Base-by-base conservation (phyloP, 1,139 yeast genomes). In the Candida sojae region DNA sequence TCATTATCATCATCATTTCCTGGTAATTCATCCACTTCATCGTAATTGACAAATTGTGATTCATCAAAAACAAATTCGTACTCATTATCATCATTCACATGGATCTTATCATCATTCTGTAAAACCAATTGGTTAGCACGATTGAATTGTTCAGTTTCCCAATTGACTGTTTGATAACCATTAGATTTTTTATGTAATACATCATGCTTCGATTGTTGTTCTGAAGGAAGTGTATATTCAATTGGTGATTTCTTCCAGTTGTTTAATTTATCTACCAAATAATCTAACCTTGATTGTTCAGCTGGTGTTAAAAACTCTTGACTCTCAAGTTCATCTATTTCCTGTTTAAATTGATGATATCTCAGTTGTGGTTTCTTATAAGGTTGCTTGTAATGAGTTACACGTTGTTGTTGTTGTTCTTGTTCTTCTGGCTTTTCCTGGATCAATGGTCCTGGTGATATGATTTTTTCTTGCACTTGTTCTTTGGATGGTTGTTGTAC, bases 11-110 rank as follows among this genome's bases (percentile, higher is more conserved):
- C 65, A 23, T 60, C 63, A 23, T 63, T 66, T 10, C 57, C 57
- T 48, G 63, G 60, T 9, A 63, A 61, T 9, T 67, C 72, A 34
- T 77, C 72, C 5, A 69, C 64, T 38, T 80, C 83, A 3, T 73
- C 68, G 60, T 87, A 91, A 36, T 86, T 83, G 31, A 90, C 84
- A 56, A 79, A 80, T 53, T 88, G 92, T 5, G 84, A 75, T 44
- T 85, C 85, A 58, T 92, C 97, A 70, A 88, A 90, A 1, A 91
- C 96, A 64, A 80, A 91, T 28, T 89, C 96, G 59, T 87, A 88
- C 34, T 83, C 71, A 6, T 64, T 78, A 26, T 46, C 47, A 73
- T 73, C 72, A 13, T 73, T 75, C 0, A 78, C 63, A 32, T 68
- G 62, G 26, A 82, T 76, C 39, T 76, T 79, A 57, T 80, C 84